phyloP scores from a whole-genome alignment of 164 flowering plant genomes.

The Chimonanthus praecox region DNA sequence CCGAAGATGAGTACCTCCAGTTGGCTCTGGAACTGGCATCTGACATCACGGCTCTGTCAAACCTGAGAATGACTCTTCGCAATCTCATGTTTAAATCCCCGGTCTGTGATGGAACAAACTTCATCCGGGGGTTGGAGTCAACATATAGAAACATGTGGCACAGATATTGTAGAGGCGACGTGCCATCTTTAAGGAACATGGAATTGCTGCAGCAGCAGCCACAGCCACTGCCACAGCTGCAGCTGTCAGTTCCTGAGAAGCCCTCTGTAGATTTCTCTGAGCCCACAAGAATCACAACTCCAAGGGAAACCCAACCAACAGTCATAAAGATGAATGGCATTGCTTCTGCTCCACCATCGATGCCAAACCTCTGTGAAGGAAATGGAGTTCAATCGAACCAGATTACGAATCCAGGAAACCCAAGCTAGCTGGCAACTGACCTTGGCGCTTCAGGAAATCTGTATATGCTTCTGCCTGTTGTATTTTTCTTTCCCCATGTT shows the following conservation, averaged over 20 bases:
- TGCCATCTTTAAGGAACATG: constrained; percentile 59
- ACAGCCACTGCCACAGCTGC: not conserved
- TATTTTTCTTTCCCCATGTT: not conserved
- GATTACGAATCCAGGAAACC: not conserved
- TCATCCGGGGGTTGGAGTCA: constrained; percentile 51
- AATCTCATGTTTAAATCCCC: constrained; percentile 83
- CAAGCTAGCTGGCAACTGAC: not conserved
- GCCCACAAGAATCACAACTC: constrained; percentile 17
- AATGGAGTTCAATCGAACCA: constrained; percentile 1
- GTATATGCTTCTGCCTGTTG: not conserved
- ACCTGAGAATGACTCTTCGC: constrained; percentile 69
- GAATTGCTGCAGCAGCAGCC: constrained; percentile 36
- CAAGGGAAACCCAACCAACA: not conserved
- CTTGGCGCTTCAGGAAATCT: not conserved
- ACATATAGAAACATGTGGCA: constrained; percentile 73
- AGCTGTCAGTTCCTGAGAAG: constrained; percentile 23
- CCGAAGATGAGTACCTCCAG: constrained; percentile 81
- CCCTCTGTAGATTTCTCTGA: constrained; percentile 19
- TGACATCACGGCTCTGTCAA: constrained; percentile 63
- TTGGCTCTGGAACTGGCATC: constrained; percentile 72
- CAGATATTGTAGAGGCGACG: constrained; percentile 76
- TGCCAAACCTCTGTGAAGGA: not conserved
- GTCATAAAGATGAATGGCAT: constrained; percentile 14
- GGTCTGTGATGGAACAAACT: constrained; percentile 78
- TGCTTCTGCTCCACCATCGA: constrained; percentile 1